Evolutionary conservation across 2,329 filamentous ascomycete species (phyloP), one percentile per base, ranked within the genome.

Genomic region (Thielaviopsis ethacetica): DNA sequence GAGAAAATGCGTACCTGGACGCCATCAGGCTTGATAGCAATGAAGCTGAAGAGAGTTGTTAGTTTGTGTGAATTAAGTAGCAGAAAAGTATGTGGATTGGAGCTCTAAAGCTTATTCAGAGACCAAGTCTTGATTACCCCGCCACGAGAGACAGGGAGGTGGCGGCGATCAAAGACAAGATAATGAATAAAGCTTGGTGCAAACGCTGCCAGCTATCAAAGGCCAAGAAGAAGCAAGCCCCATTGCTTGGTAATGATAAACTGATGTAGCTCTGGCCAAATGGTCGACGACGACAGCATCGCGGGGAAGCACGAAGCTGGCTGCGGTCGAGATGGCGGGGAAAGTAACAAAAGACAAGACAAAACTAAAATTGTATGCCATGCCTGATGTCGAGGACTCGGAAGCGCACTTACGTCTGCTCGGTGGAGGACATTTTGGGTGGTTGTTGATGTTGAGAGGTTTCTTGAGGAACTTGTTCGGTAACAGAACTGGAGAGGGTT

Each of bases 11-110:
- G 67, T 85, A 95, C 90, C 85, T 96, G 93, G 78, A 97, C 93
- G 75, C 93, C 93, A 79, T 97, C 93, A 69, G 91, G 93, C 90
- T 98, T 98, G 84, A 98, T 89, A 73, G 93, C 93, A 83, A 97
- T 97, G 88, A 97, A 97, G 80, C 91, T 97, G 70, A 21, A 34
- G 51, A 47, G 26, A 56, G 38, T 54, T 56, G 53, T 59, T 58
- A 60, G 57, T 13, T 12, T 27, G 26, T 12, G 6, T 47, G 24
- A 19, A 49, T 6, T 19, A 9, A n/a, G 9, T 1, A 26, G 19
- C 27, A 49, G n/a, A 10, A 19, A 17, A 9, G 13, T 24, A 56
- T 59, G 47, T 51, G 27, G 67, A 67, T 59, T 62, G 62, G 51
- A 58, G 65, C 70, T 60, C 70, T 65, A 63, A 60, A 53, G 13